These are phyloP conservation scores for Coprinopsis sp. DNA, from an alignment of 768 basidiomycete species.

Conservation along the genomic window DNA sequence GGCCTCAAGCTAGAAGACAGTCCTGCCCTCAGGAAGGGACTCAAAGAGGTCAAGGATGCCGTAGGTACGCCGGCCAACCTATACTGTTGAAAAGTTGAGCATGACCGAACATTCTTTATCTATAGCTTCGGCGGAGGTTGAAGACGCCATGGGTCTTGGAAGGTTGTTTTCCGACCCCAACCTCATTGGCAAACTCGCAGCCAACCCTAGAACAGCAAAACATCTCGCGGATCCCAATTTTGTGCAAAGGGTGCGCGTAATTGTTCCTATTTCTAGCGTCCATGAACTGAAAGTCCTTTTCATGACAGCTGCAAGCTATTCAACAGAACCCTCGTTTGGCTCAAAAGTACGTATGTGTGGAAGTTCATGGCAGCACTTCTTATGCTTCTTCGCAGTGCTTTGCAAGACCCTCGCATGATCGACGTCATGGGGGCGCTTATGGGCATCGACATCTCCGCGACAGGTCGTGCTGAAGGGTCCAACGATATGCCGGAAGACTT, in stretches of 20 bases:
- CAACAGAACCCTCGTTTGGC: conserved; percentile 68
- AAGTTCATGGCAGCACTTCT: neutral
- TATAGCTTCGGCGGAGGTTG: conserved; percentile 34
- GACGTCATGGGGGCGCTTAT: conserved; percentile 89
- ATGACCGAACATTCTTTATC: conserved; percentile 3
- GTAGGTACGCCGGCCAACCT: conserved; percentile 47
- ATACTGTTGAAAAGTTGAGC: neutral
- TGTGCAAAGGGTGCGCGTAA: conserved; percentile 52
- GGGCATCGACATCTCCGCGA: conserved; percentile 89
- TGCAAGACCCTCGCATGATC: conserved; percentile 89
- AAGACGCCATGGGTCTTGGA: conserved; percentile 58
- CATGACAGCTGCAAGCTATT: conserved; percentile 52
- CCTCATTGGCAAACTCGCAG: conserved; percentile 75
- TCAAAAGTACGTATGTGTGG: conserved; percentile 45
- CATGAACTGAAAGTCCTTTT: conserved; percentile 5
- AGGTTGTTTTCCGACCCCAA: conserved; percentile 84
- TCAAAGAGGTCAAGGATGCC: conserved; percentile 84
- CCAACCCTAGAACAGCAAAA: conserved; percentile 81
- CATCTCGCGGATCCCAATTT: conserved; percentile 83
- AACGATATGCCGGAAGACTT: conserved; percentile 69
- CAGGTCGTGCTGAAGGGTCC: conserved; percentile 78
- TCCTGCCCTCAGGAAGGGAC: conserved; percentile 77
- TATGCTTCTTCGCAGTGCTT: conserved; percentile 33
- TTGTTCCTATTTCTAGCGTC: conserved; percentile 7
- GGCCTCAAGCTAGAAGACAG: conserved; percentile 82